Evolutionary conservation across 1,284 basidiomycete genomes (phyloP).

Genomic region (Cystobasidium slooffiae): DNA sequence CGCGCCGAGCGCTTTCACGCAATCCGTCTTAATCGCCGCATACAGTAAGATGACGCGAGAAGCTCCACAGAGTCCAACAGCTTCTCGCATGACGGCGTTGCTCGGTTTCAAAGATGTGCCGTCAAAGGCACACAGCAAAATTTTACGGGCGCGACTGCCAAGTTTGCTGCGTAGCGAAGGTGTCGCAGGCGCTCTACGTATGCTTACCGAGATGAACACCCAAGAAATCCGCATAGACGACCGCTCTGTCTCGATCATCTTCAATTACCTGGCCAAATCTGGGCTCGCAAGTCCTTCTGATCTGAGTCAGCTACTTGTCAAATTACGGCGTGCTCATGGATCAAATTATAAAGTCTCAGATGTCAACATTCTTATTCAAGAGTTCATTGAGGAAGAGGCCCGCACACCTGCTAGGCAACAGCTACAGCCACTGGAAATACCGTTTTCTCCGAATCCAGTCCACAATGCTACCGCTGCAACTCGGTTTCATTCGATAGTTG

Average conservation of each 20-base stretch:
- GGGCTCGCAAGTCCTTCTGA: neutral
- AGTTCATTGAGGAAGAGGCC: neutral
- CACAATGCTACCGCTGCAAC: neutral
- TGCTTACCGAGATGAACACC: neutral
- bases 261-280: constrained; percentile 6
- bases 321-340: constrained; percentile 3
- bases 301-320: neutral
- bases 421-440: neutral
- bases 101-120: neutral
- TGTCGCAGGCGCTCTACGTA: neutral
- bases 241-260: constrained; percentile 14
- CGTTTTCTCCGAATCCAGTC: neutral
- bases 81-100: no score
- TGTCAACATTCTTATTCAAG: constrained; percentile 6
- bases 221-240: constrained; percentile 6
- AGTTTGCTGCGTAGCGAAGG: constrained; percentile 1
- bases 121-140: neutral
- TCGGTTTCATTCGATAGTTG: neutral
- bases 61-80: no score
- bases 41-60: neutral
- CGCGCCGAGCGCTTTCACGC: constrained; percentile 10
- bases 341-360: constrained; percentile 7
- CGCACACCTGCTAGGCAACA: neutral
- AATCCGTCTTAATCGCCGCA: constrained; percentile 3
- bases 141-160: neutral